Evolutionary conservation across 768 basidiomycete species (phyloP), one percentile per base, ranked within the genome.

Genomic region (Agrocybe praecox): DNA sequence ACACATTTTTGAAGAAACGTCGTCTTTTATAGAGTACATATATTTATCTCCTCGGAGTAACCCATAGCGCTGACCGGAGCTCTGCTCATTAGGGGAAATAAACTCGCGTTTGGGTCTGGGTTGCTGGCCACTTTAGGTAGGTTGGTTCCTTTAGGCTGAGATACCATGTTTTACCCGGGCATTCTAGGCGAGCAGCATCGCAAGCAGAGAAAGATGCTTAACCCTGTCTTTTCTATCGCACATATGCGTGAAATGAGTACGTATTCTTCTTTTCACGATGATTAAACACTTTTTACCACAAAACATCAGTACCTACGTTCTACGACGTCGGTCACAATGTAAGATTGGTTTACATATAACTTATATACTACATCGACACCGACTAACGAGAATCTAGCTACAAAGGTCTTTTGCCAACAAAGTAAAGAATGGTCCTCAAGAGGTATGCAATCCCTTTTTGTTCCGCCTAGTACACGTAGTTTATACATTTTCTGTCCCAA

Each of bases 171-270:
- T 15, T 52, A 7, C 23, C n/a, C 32, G 21, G 19, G 18, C 18
- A 32, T 15, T 8, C 32, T 8, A 79, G 79, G 78, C 10, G 71
- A 76, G 29, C 68, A 73, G 22, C 79, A 80, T 56, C 65, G 69
- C n/a, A 73, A 67, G 19, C 78, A 79, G 51, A 70, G 77, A 18
- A 79, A 76, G 55, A 72, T 79, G 66, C 63, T 81, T n/a, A 80
- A 75, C 46, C 79, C 80, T 0, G 71, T 80, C 3, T 81, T 81
- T 59, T 75, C 77, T 0, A 66, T 67, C 19, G 65, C 68, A 0
- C 76, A 80, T 58, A 67, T 80, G 71, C 76, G 77, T 10, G 59
- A 66, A 46, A 67, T 72, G 65, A 58, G 70, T 68, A 23, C 21
- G 61, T 23, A 19, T 6, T 34, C 14, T 17, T 47, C 29, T 23